Percentiles rank a stretch among this genome's conserved stretches.
phyloP scores from a whole-genome alignment of 2,329 filamentous ascomycete species.

The Penicillium sp. region DNA sequence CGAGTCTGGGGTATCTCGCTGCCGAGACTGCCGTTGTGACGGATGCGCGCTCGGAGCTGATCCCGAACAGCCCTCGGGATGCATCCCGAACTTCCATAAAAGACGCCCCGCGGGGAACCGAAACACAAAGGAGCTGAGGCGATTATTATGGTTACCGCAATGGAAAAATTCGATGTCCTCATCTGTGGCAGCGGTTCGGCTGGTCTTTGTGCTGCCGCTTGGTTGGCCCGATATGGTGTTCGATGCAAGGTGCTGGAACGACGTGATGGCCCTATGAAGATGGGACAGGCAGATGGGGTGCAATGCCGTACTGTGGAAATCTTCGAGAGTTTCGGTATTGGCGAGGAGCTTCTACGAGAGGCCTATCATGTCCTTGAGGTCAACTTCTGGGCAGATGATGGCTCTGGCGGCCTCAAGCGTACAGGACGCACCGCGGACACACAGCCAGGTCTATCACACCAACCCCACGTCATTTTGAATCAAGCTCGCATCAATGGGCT shows the following conservation, averaged over 20 bases:
- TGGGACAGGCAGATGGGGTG: constrained; percentile 64
- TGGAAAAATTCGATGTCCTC: constrained; percentile 51
- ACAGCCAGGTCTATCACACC: constrained; percentile 52
- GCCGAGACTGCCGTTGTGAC: constrained; percentile 1
- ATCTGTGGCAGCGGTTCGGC: constrained; percentile 63
- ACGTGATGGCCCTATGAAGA: constrained; percentile 52
- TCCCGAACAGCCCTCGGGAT: constrained; percentile 14
- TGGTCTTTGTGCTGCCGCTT: constrained; percentile 60
- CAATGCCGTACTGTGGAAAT: constrained; percentile 62
- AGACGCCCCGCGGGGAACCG: background rate
- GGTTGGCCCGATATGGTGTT: constrained; percentile 59
- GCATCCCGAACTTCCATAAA: constrained; percentile 15
- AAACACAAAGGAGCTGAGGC: background rate
- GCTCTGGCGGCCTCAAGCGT: constrained; percentile 44
- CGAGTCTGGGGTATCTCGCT: background rate
- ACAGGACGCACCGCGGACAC: constrained; percentile 55
- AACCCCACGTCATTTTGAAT: constrained; percentile 58
- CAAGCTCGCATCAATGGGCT: constrained; percentile 56
- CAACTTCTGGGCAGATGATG: constrained; percentile 53
- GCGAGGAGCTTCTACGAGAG: constrained; percentile 55
- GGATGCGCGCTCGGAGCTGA: constrained; percentile 3
- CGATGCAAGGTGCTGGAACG: constrained; percentile 58
- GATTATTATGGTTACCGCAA: constrained; percentile 1
- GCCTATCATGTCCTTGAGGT: constrained; percentile 59
- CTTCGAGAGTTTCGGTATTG: constrained; percentile 59